Evolutionary conservation across 1,139 yeast species (phyloP).

Genomic region (Kluyveromyces sp.): DNA sequence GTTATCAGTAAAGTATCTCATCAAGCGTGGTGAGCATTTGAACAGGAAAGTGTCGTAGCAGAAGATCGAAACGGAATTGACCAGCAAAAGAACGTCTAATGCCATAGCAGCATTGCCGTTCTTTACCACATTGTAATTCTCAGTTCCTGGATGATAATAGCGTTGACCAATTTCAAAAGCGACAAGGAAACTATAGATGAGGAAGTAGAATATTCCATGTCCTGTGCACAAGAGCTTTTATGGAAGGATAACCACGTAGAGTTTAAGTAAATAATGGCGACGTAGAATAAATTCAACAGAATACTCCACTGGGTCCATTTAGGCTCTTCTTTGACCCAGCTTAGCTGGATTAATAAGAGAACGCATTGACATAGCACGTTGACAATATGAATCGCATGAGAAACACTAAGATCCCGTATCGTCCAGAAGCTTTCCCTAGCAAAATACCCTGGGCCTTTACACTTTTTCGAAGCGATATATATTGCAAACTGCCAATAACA

Average conservation of each 20-base stretch:
- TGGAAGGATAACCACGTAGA: constrained; percentile 27
- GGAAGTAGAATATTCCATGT: constrained; percentile 27
- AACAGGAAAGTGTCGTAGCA: constrained; percentile 35
- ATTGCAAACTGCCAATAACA: constrained; percentile 29
- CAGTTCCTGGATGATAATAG: constrained; percentile 17
- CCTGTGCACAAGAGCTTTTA: constrained; percentile 28
- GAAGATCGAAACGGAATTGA: constrained; percentile 34
- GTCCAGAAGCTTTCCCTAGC: constrained; percentile 26
- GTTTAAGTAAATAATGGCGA: constrained; percentile 27
- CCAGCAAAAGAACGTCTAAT: constrained; percentile 17
- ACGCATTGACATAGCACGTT: constrained; percentile 30
- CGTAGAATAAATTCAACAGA: constrained; percentile 19
- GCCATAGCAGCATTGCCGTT: constrained; percentile 20
- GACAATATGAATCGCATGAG: constrained; percentile 15
- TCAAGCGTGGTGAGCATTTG: constrained; percentile 40
- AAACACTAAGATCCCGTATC: constrained; percentile 7
- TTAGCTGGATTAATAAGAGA: constrained; percentile 29
- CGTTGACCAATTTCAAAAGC: constrained; percentile 25
- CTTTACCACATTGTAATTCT: constrained; percentile 24
- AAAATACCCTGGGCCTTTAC: constrained; percentile 21
- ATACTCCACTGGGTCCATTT: constrained; percentile 12
- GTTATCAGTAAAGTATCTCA: constrained; percentile 32
- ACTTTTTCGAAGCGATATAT: constrained; percentile 17
- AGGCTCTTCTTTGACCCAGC: constrained; percentile 13
- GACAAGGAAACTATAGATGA: constrained; percentile 15